Percentiles rank a stretch among this genome's conserved stretches.
Evolutionary conservation across 1,284 basidiomycete species (phyloP).

Genomic region (Ustilago tritici): DNA sequence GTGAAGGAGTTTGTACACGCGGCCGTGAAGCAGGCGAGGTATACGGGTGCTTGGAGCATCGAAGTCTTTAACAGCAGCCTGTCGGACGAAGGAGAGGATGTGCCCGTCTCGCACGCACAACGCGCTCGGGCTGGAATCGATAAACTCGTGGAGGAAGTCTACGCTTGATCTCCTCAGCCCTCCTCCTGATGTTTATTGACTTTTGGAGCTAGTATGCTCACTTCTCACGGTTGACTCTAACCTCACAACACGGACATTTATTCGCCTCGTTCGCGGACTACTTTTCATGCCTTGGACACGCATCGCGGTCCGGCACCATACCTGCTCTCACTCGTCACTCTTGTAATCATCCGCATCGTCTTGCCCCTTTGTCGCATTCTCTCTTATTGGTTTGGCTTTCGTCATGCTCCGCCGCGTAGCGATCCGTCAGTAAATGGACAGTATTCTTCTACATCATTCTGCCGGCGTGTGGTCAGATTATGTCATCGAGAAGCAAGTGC

Average conservation of each 20-base stretch:
- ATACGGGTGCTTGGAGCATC: conserved; percentile 68
- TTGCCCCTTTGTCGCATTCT: not conserved
- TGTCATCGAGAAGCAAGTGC: conserved; percentile 19
- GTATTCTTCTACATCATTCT: not conserved
- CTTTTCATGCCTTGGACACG: conserved; percentile 3
- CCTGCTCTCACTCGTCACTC: not conserved
- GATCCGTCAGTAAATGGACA: conserved; percentile 10
- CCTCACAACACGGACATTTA: conserved; percentile 2
- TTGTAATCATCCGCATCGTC: conserved; percentile 5
- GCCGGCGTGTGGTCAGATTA: not conserved
- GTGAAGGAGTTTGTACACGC: conserved; percentile 66
- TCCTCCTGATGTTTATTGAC: not conserved
- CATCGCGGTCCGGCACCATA: conserved; percentile 8
- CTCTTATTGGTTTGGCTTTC: conserved; percentile 1
- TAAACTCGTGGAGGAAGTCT: conserved; percentile 43
- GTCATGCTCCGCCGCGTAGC: not conserved
- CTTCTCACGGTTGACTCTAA: not conserved
- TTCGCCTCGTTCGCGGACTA: not conserved
- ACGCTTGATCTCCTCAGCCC: conserved; percentile 9
- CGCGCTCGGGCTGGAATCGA: conserved; percentile 54
- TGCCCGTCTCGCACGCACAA: conserved; percentile 63
- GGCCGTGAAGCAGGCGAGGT: conserved; percentile 64
- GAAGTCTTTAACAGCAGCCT: conserved; percentile 70
- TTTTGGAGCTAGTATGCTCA: not conserved
- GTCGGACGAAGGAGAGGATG: conserved; percentile 29